Percentiles rank a stretch among this genome's conserved stretches.
Evolutionary conservation across 768 basidiomycete species (phyloP).

Genomic region (Pulveroboletus sp.): DNA sequence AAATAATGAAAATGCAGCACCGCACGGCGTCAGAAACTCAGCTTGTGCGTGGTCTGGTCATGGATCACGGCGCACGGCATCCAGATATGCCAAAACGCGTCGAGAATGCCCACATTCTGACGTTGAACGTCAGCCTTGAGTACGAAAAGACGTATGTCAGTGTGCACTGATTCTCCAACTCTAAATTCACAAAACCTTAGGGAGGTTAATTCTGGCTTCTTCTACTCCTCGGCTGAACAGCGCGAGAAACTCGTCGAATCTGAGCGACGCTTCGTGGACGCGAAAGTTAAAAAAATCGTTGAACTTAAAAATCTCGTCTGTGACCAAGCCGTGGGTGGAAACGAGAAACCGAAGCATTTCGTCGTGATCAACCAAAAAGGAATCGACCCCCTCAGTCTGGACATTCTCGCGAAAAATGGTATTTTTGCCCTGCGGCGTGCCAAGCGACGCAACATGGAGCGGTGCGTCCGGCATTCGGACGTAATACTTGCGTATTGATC

Average conservation of each 20-base stretch:
- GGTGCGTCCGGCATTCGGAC: conserved; percentile 46
- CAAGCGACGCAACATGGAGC: conserved; percentile 98
- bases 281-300: conserved; percentile 92
- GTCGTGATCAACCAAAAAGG: conserved; percentile 99
- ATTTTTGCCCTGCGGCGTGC: conserved; percentile 93
- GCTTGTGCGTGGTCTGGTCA: conserved; percentile 89
- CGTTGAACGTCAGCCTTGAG: conserved; percentile 94
- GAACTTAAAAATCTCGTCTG: conserved; percentile 96
- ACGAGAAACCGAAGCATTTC: conserved; percentile 82
- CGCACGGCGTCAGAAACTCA: conserved; percentile 97
- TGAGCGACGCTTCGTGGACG: conserved; percentile 90
- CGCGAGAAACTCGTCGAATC: conserved; percentile 98
- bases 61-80: conserved; percentile 96
- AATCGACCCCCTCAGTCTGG: conserved; percentile 95
- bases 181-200: conserved; percentile 41
- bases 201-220: conserved; percentile 99
- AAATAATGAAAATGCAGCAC: conserved; percentile 99
- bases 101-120: conserved; percentile 93
- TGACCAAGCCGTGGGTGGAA: conserved; percentile 83
- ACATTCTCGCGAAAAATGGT: conserved; percentile 94
- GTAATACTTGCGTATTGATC: conserved; percentile 30
- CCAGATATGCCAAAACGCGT: conserved; percentile 99
- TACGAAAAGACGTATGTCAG: conserved; percentile 96
- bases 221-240: conserved; percentile 98
- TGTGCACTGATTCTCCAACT: conserved; percentile 15